Evolutionary conservation across 129 eudicot genomes (phyloP), one percentile per base, ranked within the genome.

Genomic region (Flaveria ramosissima): DNA sequence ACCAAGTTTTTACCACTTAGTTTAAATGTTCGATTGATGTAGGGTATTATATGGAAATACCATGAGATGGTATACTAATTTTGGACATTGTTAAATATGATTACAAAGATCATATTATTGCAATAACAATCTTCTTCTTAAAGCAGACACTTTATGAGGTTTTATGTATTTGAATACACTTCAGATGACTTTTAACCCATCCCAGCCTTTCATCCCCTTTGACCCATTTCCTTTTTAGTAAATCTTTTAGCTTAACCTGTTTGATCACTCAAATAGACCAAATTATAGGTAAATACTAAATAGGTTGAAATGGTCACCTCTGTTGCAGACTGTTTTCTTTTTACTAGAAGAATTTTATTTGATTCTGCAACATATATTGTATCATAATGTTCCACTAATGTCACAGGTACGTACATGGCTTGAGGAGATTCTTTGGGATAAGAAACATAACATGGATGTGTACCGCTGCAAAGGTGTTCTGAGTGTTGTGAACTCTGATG

Each of bases 381-480:
- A 50, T 76, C 14, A 47, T 4, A 67, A 45, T 15, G 51, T 71
- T 23, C 7, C 67, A 66, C 59, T 9, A 48, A 68, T 60, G 42
- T 3, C 14, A 2, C 53, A 93, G 97, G 92, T 85, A 66, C 88
- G 96, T 47, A 64, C 84, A 71, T 93, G 97, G 97, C 87, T 93
- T 50, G 98, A 93, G 80, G 98, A 93, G 73, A 85, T 93, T 61
- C 91, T 93, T 56, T 93, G 98, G 98, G 98, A 93, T 72, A 90
- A 90, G 81, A 93, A 88, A 79, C 75, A 85, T 68, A 85, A 84
- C 63, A 90, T 93, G 97, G 98, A 93, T 80, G 86, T 93, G 24
- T 93, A 93, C 77, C 90, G 97, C 17, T 93, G 98, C 86, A 93
- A 90, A 84, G 98, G 97, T n/a, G 88, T 93, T 83, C 71, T 93